phyloP scores from a whole-genome alignment of 202 grass and related monocot genomes.

The Tripidium arundinaceum region DNA sequence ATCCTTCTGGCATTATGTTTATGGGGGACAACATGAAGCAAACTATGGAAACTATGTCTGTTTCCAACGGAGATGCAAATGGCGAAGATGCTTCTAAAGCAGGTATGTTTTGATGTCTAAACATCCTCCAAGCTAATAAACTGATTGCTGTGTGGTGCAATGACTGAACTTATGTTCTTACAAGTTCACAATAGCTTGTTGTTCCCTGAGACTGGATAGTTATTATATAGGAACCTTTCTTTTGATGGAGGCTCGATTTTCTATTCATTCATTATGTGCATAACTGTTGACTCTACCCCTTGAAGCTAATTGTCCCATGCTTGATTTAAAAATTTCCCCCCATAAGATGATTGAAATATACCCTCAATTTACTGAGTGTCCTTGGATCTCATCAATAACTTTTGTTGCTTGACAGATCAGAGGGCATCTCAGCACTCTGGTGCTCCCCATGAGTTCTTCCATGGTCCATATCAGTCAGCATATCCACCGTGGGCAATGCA shows the following conservation, averaged over 20 bases:
- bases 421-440: conserved; percentile 31
- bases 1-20: conserved; percentile 70
- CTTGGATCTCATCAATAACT: conserved; percentile 17
- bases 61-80: conserved; percentile 55
- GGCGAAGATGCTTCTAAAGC: conserved; percentile 57
- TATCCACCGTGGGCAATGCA: conserved; percentile 91
- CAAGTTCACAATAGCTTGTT: conserved; percentile 4
- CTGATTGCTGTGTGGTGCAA: conserved; percentile 5
- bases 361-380: neutral
- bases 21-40: conserved; percentile 59
- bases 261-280: conserved; percentile 14
- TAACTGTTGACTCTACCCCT: conserved; percentile 16
- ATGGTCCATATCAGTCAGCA: conserved; percentile 47
- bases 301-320: conserved; percentile 5
- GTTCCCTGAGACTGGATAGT: neutral
- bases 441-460: conserved; percentile 36
- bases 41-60: conserved; percentile 51
- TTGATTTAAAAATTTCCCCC: neutral
- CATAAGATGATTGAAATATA: neutral
- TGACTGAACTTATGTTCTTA: conserved; percentile 7
- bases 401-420: conserved; percentile 37
- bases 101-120: conserved; percentile 39
- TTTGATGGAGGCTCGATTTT: neutral
- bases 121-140: neutral
- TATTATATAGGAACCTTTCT: neutral